Percentiles rank a stretch among this genome's conserved stretches.
Evolutionary conservation across 192 early-diverging fungal genomes (phyloP).

Genomic region (Coemansia sp.): DNA sequence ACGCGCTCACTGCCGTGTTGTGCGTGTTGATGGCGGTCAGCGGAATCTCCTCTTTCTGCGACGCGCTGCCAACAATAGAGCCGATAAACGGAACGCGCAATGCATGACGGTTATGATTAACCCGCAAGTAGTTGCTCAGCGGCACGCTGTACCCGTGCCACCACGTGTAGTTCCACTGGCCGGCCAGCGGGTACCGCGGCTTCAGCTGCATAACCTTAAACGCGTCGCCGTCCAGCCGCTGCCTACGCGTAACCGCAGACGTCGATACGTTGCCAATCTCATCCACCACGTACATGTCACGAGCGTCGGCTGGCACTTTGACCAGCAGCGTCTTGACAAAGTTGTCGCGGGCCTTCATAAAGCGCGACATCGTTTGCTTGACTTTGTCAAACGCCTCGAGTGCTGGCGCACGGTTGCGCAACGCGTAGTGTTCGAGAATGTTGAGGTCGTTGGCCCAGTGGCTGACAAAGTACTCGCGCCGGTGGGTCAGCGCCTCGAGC

Average conservation of each 20-base stretch:
- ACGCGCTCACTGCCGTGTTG: constrained; percentile 64
- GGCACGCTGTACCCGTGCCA: constrained; percentile 88
- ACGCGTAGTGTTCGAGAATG: constrained; percentile 78
- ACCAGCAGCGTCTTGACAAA: constrained; percentile 38
- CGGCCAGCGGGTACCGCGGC: constrained; percentile 92
- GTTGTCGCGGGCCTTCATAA: constrained; percentile 33
- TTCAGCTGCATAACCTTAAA: constrained; percentile 68
- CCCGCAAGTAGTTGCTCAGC: constrained; percentile 63
- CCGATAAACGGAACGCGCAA: constrained; percentile 74
- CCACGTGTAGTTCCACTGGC: constrained; percentile 98
- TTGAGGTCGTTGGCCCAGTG: constrained; percentile 81
- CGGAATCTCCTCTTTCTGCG: constrained; percentile 64
- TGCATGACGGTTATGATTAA: constrained; percentile 54
- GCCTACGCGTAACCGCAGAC: constrained; percentile 53
- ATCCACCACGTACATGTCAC: constrained; percentile 72
- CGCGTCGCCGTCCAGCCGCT: constrained; percentile 25
- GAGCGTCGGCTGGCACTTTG: constrained; percentile 68
- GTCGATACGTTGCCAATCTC: constrained; percentile 98
- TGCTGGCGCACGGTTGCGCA: constrained; percentile 59
- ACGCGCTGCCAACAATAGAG: constrained; percentile 60
- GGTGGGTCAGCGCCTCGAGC: constrained; percentile 57
- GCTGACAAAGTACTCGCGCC: constrained; percentile 62
- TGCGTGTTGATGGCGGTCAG: constrained; percentile 70
- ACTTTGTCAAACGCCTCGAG: constrained; percentile 28
- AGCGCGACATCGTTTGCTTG: constrained; percentile 23